A percentile compares a stretch with the other conserved stretches of the same genome.
phyloP scores from a whole-genome alignment of 1,139 yeast species.

The Hanseniaspora uvarum region DNA sequence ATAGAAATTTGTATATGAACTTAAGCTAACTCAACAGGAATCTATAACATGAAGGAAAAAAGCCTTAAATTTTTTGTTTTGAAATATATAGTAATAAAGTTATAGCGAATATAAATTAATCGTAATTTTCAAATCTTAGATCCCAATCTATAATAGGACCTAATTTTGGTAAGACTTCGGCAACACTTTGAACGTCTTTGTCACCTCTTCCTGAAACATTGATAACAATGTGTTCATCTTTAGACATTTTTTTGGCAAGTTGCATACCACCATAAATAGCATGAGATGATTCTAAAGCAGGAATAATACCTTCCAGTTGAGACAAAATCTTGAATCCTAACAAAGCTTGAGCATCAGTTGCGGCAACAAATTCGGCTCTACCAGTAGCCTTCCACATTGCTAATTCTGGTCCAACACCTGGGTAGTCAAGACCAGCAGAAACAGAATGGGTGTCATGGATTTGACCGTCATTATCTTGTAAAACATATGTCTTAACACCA shows the following conservation, averaged over 20 bases:
- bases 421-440: constrained; percentile 96
- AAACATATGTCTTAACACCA: constrained; percentile 87
- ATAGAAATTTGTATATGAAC: neutral
- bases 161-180: constrained; percentile 76
- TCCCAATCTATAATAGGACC: constrained; percentile 96
- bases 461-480: constrained; percentile 89
- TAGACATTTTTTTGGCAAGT: constrained; percentile 72
- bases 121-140: constrained; percentile 60
- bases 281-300: constrained; percentile 95
- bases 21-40: neutral
- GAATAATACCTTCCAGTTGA: constrained; percentile 94
- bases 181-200: constrained; percentile 95
- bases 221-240: constrained; percentile 73
- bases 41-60: neutral
- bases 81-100: neutral
- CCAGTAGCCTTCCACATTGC: constrained; percentile 92
- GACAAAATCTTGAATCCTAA: constrained; percentile 80
- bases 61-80: neutral
- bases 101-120: constrained; percentile 19
- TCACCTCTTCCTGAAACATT: constrained; percentile 98
- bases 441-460: constrained; percentile 96
- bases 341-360: constrained; percentile 87
- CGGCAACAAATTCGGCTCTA: constrained; percentile 82
- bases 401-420: constrained; percentile 98
- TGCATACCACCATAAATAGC: constrained; percentile 87